Conservation (phyloP, 2,329 filamentous ascomycete species). For the Shiraia sp. region DNA sequence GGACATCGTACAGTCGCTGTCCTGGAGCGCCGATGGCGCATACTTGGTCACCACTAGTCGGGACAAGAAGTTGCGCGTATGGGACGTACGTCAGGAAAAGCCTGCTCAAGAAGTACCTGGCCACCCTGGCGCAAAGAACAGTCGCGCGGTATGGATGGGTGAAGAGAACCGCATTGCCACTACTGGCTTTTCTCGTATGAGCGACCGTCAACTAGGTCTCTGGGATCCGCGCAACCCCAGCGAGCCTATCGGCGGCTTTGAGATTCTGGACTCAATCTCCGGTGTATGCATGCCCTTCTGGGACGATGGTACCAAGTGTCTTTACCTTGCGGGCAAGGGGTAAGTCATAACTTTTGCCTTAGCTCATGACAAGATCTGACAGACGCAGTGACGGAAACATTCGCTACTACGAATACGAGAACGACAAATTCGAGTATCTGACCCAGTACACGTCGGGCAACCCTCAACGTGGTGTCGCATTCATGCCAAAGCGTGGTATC, state of each 20-base stretch:
- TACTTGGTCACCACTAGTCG: conserved; percentile 89
- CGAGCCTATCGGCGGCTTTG: conserved; percentile 88
- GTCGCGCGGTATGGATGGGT: conserved; percentile 93
- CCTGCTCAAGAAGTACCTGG: conserved; percentile 82
- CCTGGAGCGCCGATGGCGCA: conserved; percentile 89
- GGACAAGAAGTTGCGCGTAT: conserved; percentile 97
- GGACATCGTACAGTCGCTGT: conserved; percentile 93
- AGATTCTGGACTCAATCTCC: conserved; percentile 89
- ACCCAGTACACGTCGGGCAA: conserved; percentile 97
- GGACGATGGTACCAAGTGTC: conserved; percentile 93
- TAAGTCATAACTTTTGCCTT: conserved; percentile 51
- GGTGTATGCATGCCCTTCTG: conserved; percentile 99
- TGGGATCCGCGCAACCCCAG: conserved; percentile 85
- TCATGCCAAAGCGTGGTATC: conserved; percentile 91
- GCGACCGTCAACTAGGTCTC: conserved; percentile 90
- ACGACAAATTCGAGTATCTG: conserved; percentile 97
- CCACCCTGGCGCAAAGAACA: conserved; percentile 95
- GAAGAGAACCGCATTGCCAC: conserved; percentile 95
- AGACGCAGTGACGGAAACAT: conserved; percentile 86
- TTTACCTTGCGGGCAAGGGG: conserved; percentile 98
- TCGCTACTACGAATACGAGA: conserved; percentile 96
- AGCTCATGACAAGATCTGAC: conserved; percentile 10
- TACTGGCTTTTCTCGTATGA: conserved; percentile 98
- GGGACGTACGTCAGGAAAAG: conserved; percentile 94
- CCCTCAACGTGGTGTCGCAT: conserved; percentile 91